phyloP scores from a whole-genome alignment of 2,329 filamentous ascomycete species.

The Colletotrichum musae region DNA sequence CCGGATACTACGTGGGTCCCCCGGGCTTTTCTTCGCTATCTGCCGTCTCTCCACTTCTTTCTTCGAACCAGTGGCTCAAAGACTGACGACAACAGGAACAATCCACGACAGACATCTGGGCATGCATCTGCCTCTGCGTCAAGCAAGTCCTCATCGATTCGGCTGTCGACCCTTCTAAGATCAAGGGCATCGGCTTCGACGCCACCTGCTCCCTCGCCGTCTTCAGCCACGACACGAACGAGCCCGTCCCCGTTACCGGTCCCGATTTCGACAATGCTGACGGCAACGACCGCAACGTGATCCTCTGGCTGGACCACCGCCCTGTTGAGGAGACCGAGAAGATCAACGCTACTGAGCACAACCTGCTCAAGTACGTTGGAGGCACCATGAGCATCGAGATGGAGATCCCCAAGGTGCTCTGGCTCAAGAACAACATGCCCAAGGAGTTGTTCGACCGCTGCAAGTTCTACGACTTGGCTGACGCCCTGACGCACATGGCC shows the following conservation, averaged over 20 bases:
- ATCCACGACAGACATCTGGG: constrained; percentile 98
- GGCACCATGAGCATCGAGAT: constrained; percentile 99
- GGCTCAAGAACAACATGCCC: constrained; percentile 99
- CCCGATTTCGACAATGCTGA: constrained; percentile 83
- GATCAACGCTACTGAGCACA: constrained; percentile 94
- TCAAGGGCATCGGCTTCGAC: constrained; percentile 96
- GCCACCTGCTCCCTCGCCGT: constrained; percentile 98
- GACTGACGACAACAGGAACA: constrained; percentile 75
- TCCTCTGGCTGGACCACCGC: constrained; percentile 97
- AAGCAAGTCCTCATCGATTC: constrained; percentile 86
- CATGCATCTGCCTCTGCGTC: constrained; percentile 91
- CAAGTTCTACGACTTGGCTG: constrained; percentile 96
- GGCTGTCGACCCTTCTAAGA: constrained; percentile 79
- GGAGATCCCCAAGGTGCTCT: constrained; percentile 98
- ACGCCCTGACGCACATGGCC: constrained; percentile 93
- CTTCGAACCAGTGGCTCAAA: no score
- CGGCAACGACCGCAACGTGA: constrained; percentile 91
- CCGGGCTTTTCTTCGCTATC: background rate
- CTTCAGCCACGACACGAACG: constrained; percentile 89
- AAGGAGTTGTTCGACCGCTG: constrained; percentile 89
- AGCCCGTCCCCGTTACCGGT: constrained; percentile 91
- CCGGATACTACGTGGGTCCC: constrained; percentile 77
- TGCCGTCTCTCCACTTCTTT: no score
- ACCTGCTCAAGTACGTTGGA: constrained; percentile 94
- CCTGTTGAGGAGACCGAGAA: constrained; percentile 91